Percentiles rank a stretch among this genome's conserved stretches.
Evolutionary conservation across 768 basidiomycete genomes (phyloP).

Genomic region (Russula foetens): DNA sequence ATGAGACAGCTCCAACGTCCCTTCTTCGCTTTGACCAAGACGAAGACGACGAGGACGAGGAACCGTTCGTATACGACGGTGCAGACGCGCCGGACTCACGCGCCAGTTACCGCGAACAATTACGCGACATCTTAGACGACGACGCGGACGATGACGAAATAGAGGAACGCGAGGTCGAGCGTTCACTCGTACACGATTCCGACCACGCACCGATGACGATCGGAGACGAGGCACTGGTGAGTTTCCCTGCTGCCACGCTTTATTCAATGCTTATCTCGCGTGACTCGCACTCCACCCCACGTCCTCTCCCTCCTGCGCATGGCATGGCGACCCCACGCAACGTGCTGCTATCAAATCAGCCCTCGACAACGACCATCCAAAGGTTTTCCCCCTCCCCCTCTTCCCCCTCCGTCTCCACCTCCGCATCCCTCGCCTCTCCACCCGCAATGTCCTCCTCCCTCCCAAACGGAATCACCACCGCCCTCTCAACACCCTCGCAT

Average conservation of each 20-base stretch:
- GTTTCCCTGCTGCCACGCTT: slow-evolving; percentile 23
- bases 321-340: neutral
- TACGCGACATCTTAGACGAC: slow-evolving; percentile 64
- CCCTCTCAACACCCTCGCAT: slow-evolving; percentile 24
- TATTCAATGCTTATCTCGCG: slow-evolving; percentile 23
- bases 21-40: slow-evolving; percentile 18
- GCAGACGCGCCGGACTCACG: slow-evolving; percentile 46
- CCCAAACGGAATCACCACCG: slow-evolving; percentile 20
- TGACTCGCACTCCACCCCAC: slow-evolving; percentile 22
- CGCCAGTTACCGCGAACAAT: slow-evolving; percentile 54
- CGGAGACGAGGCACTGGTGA: slow-evolving; percentile 25
- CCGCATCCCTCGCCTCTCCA: slow-evolving; percentile 30
- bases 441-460: slow-evolving; percentile 33
- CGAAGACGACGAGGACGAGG: slow-evolving; percentile 35
- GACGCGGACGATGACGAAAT: slow-evolving; percentile 34
- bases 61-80: slow-evolving; percentile 66
- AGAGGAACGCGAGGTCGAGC: slow-evolving; percentile 39
- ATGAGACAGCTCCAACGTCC: slow-evolving; percentile 12
- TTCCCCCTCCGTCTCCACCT: slow-evolving; percentile 25
- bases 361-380: slow-evolving; percentile 19
- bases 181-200: slow-evolving; percentile 34
- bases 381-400: slow-evolving; percentile 28
- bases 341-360: slow-evolving; percentile 5
- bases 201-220: neutral
- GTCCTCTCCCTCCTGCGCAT: neutral